phyloP scores from a whole-genome alignment of 2,329 filamentous ascomycete genomes.

The Myriosclerotinia scirpicola region DNA sequence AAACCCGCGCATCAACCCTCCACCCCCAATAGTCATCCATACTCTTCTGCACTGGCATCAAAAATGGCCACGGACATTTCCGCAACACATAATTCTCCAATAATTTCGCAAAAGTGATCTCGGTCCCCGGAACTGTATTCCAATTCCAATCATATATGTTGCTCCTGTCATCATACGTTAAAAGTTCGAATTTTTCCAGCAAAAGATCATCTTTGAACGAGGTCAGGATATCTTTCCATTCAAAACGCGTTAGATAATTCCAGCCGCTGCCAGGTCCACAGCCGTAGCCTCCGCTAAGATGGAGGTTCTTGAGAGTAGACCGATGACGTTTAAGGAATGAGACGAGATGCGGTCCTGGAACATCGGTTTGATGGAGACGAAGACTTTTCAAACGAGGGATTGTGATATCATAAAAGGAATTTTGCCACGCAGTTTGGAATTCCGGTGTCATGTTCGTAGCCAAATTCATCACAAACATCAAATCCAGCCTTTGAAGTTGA shows the following conservation, averaged over 20 bases:
- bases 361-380: conserved; percentile 22
- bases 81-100: conserved; percentile 7
- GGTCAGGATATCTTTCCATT: conserved; percentile 21
- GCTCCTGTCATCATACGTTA: conserved; percentile 18
- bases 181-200: conserved; percentile 13
- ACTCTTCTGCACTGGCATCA: not conserved
- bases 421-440: conserved; percentile 17
- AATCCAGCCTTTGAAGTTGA: conserved; percentile 11
- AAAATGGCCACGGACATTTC: conserved; percentile 14
- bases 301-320: conserved; percentile 8
- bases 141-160: conserved; percentile 23
- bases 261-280: conserved; percentile 16
- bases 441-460: conserved; percentile 19
- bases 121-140: not conserved
- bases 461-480: conserved; percentile 23
- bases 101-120: conserved; percentile 10
- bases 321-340: conserved; percentile 13
- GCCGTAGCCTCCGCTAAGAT: conserved; percentile 16
- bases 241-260: conserved; percentile 14
- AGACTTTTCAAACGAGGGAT: conserved; percentile 16
- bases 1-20: conserved; percentile 20
- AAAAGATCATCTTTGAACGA: not conserved
- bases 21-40: conserved; percentile 29
- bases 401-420: conserved; percentile 10
- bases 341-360: conserved; percentile 7